These are phyloP conservation scores for Cutaneotrichosporon sp. DNA, from an alignment of 1,284 basidiomycete genomes.

Conservation along the genomic window DNA sequence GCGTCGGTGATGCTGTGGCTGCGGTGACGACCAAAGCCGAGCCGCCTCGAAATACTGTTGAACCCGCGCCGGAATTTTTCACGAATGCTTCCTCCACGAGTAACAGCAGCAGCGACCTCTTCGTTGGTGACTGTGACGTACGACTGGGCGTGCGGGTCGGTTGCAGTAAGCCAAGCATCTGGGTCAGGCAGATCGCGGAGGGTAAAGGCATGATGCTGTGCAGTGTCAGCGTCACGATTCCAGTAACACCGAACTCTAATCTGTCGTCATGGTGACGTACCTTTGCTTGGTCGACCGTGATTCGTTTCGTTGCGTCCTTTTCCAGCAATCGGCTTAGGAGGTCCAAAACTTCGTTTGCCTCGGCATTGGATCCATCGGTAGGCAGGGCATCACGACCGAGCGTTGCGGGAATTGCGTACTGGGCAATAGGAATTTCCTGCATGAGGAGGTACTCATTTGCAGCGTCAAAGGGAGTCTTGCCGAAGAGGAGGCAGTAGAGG, in stretches of 20 bases:
- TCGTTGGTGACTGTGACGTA: slow-evolving; percentile 68
- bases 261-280: background rate
- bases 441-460: slow-evolving; percentile 77
- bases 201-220: slow-evolving; percentile 66
- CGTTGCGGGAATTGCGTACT: slow-evolving; percentile 64
- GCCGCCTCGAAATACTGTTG: slow-evolving; percentile 32
- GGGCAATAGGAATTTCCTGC: slow-evolving; percentile 71
- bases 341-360: slow-evolving; percentile 59
- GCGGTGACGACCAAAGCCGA: slow-evolving; percentile 28
- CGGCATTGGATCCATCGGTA: slow-evolving; percentile 49
- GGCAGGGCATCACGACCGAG: slow-evolving; percentile 71
- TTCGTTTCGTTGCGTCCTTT: slow-evolving; percentile 74
- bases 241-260: background rate
- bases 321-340: slow-evolving; percentile 72
- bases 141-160: slow-evolving; percentile 59
- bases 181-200: slow-evolving; percentile 66
- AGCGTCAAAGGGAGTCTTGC: slow-evolving; percentile 65
- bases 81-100: slow-evolving; percentile 35
- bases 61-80: slow-evolving; percentile 40
- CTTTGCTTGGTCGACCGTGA: slow-evolving; percentile 80
- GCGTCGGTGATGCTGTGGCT: slow-evolving; percentile 35
- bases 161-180: slow-evolving; percentile 71
- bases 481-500: slow-evolving; percentile 90
- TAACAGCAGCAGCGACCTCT: slow-evolving; percentile 72
- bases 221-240: background rate